These are phyloP conservation scores for Penicillium glabrum DNA, from an alignment of 2,329 filamentous ascomycete genomes.

Conservation along the genomic window DNA sequence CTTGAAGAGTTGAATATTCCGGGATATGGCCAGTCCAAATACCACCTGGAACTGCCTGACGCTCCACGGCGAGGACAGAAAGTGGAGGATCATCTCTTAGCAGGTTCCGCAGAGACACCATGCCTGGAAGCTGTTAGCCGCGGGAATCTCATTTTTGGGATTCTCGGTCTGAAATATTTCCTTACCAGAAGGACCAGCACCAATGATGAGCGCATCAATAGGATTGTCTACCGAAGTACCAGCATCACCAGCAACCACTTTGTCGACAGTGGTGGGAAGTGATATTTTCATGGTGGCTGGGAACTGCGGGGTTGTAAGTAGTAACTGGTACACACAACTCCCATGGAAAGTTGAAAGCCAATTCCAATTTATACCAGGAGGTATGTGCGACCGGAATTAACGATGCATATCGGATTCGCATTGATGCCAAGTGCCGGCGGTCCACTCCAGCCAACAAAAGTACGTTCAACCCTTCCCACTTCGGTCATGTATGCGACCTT, in stretches of 20 bases:
- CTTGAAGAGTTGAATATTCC: slow-evolving; percentile 5
- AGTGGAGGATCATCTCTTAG: slow-evolving; percentile 5
- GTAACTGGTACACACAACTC: no score
- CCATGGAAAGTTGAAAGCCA: background rate
- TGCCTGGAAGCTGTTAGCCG: background rate
- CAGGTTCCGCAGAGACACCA: slow-evolving; percentile 4
- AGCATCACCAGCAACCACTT: background rate
- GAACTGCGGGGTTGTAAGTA: background rate
- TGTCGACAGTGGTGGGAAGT: background rate
- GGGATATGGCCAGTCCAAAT: slow-evolving; percentile 6
- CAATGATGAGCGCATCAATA: slow-evolving; percentile 7
- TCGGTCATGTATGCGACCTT: background rate
- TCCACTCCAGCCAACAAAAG: background rate
- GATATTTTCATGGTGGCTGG: background rate
- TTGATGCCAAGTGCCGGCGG: background rate
- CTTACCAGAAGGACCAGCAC: slow-evolving; percentile 4
- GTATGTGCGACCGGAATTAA: background rate
- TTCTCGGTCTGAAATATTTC: background rate
- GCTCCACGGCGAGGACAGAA: slow-evolving; percentile 1
- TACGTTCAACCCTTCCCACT: background rate
- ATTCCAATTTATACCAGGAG: background rate
- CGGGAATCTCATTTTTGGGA: background rate
- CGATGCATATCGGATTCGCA: background rate
- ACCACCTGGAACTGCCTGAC: slow-evolving; percentile 2
- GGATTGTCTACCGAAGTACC: slow-evolving; percentile 2